phyloP scores from a whole-genome alignment of 148 eudicot genomes.

The Rhododendron ferrugineum region DNA sequence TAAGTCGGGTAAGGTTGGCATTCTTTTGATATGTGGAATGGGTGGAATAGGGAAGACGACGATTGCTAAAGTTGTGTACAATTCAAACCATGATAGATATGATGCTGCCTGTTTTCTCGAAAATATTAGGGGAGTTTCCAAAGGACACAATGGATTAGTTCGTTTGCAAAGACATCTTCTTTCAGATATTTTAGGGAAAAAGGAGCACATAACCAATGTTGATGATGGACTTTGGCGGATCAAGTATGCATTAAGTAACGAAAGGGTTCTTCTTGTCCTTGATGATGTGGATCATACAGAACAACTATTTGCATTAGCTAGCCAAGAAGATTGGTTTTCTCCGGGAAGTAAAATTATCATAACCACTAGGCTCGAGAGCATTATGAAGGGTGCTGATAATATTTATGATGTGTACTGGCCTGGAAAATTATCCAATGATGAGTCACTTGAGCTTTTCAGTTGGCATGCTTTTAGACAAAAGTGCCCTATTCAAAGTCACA shows the following conservation, averaged over 20 bases:
- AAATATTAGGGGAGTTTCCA: not conserved
- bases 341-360: not conserved
- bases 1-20: too few species aligned
- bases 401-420: not conserved
- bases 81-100: too few species aligned
- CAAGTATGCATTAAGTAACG: not conserved
- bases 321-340: too few species aligned
- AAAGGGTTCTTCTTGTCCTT: not conserved
- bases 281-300: too few species aligned
- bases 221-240: not conserved
- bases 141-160: not conserved
- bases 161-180: too few species aligned
- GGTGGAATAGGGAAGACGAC: too few species aligned
- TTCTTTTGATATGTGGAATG: too few species aligned
- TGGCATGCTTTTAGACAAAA: not conserved
- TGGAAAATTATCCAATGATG: not conserved
- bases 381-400: not conserved
- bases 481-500: not conserved
- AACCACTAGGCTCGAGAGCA: not conserved
- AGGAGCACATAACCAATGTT: not conserved
- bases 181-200: too few species aligned
- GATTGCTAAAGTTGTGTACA: too few species aligned
- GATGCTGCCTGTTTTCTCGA: not conserved
- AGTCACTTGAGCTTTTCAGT: not conserved
- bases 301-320: too few species aligned